phyloP scores from a whole-genome alignment of 1,284 basidiomycete species.

The Heimioporus punctisporus region DNA sequence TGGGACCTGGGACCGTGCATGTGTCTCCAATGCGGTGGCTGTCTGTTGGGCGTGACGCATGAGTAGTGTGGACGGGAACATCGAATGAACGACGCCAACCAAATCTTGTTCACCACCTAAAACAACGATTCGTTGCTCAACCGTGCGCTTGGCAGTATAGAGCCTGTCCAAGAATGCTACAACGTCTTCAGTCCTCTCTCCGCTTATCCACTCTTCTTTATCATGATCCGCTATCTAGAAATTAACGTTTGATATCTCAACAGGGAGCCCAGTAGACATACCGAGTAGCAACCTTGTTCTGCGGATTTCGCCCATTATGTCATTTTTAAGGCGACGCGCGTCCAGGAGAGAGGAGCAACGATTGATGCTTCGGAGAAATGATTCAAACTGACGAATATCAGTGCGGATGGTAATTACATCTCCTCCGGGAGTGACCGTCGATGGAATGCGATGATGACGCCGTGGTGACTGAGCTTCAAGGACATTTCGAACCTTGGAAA shows the following conservation, averaged over 20 bases:
- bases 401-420: conserved; percentile 80
- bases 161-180: conserved; percentile 89
- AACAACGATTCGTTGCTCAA: conserved; percentile 83
- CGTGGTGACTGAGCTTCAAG: conserved; percentile 78
- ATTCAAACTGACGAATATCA: conserved; percentile 83
- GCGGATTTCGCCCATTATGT: conserved; percentile 87
- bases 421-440: conserved; percentile 43
- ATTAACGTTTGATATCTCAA: conserved; percentile 10
- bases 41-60: conserved; percentile 25
- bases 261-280: conserved; percentile 26
- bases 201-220: conserved; percentile 84
- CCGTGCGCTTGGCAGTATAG: conserved; percentile 84
- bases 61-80: background rate
- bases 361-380: conserved; percentile 85
- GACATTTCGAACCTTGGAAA: conserved; percentile 83
- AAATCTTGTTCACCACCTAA: conserved; percentile 74
- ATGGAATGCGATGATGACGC: conserved; percentile 41
- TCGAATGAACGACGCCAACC: conserved; percentile 37
- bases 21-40: conserved; percentile 41
- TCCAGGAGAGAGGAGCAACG: conserved; percentile 84
- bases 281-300: conserved; percentile 74
- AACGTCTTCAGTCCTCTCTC: conserved; percentile 80
- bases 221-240: conserved; percentile 67
- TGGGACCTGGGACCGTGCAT: conserved; percentile 45
- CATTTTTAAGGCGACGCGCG: conserved; percentile 88